Evolutionary conservation across 2,329 filamentous ascomycete species (phyloP), one percentile per base, ranked within the genome.

Genomic region (Epichloe sylvatica): DNA sequence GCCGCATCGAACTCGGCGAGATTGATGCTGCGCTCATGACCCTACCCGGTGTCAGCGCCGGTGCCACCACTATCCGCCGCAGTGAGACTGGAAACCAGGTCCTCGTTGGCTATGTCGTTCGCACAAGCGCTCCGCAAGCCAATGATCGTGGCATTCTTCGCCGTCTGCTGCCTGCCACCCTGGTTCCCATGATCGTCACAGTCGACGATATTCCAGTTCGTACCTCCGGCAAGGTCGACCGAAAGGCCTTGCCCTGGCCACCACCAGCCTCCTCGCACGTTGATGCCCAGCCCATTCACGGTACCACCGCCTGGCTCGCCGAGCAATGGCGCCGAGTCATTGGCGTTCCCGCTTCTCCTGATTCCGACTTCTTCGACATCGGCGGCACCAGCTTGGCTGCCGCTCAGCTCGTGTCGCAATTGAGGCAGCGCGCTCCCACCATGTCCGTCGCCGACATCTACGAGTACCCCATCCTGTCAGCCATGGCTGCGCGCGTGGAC

Each of bases 1-100:
- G 60, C 4, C 55, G 60, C 25, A 49, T 60, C 19, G 61, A 62
- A 49, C 56, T 60, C 1, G 59, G 55, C 23, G 60, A 63, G 40
- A 54, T 63, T 41, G 57, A 62, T 38, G 51, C 54, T 19, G 55
- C 52, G 11, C 46, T 60, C 15, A 47, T 55, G 48, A 54, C 49
- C 2, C 50, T 57, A 1, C 54, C 56, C 3, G 56, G 55, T 7
- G 54, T 57, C n/a, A 49, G 45, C 40, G 54, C 53, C 11, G 56
- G 42, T 4, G 56, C 56, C 3, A 50, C 52, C 19, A 47, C 54
- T 11, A 52, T 57, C 37, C 53, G 51, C 1, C 52, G 52, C 43
- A 56, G 54, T 21, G 55, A 55, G 46, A 40, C 48, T 12, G 56
- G 55, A 39, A 55, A 48, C 23, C 55, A 56, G 44, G 51, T 57